phyloP scores from a whole-genome alignment of 495 filamentous ascomycete genomes.

The Tetracladium setigerum region DNA sequence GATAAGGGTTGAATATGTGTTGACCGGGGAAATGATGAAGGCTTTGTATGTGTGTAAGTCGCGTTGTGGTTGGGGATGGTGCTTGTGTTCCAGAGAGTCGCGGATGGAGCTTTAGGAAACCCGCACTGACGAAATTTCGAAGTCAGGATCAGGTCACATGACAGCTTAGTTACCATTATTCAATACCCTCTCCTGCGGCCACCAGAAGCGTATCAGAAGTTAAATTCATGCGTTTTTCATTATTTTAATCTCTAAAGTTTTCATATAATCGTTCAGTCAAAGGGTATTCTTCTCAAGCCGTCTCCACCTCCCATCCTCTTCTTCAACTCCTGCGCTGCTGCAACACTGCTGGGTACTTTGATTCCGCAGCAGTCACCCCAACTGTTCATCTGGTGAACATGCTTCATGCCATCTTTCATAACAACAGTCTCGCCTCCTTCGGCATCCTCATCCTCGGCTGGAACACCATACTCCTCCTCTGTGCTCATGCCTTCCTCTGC shows the following conservation, averaged over 20 bases:
- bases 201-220: too few relatives aligned
- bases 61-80: too few relatives aligned
- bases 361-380: constrained; percentile 99
- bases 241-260: too few relatives aligned
- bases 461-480: constrained; percentile 37
- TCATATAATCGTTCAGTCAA: constrained; percentile 59
- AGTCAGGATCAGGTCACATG: too few relatives aligned
- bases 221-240: too few relatives aligned
- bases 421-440: constrained; percentile 50
- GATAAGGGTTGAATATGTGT: not conserved
- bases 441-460: constrained; percentile 38
- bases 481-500: constrained; percentile 75
- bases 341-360: constrained; percentile 90
- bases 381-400: constrained; percentile 57
- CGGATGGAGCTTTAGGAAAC: too few relatives aligned
- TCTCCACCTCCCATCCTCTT: constrained; percentile 57
- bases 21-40: not conserved
- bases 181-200: too few relatives aligned
- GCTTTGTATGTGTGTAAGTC: too few relatives aligned
- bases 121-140: too few relatives aligned
- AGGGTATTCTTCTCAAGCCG: constrained; percentile 76
- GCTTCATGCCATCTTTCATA: constrained; percentile 55
- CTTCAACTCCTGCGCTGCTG: constrained; percentile 77
- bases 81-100: too few relatives aligned
- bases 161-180: too few relatives aligned